Conservation (phyloP, 345 rosid genomes). For the Aquilaria malaccensis region DNA sequence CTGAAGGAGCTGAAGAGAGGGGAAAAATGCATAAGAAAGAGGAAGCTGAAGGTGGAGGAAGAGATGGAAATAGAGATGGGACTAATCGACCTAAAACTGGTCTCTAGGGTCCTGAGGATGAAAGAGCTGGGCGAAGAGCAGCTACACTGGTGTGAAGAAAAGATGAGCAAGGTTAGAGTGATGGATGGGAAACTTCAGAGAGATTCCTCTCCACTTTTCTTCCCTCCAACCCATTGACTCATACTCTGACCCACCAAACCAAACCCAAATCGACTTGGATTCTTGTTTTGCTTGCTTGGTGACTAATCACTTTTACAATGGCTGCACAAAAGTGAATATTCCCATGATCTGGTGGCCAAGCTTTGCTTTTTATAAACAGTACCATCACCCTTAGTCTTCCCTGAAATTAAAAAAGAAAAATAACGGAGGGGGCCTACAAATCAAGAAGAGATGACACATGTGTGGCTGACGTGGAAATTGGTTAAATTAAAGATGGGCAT, state of each 20-base stretch:
- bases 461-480: slow-evolving; percentile 34
- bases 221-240: slow-evolving; percentile 71
- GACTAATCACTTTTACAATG: slow-evolving; percentile 20
- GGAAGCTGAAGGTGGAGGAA: slow-evolving; percentile 56
- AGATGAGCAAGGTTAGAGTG: slow-evolving; percentile 87
- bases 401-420: too few relatives aligned
- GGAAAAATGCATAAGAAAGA: slow-evolving; percentile 65
- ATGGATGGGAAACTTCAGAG: slow-evolving; percentile 72
- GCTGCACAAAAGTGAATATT: slow-evolving; percentile 34
- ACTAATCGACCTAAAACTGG: slow-evolving; percentile 78
- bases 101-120: slow-evolving; percentile 87
- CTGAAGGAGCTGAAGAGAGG: slow-evolving; percentile 69
- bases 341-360: neutral
- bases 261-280: slow-evolving; percentile 13
- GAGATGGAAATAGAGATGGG: slow-evolving; percentile 93
- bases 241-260: neutral
- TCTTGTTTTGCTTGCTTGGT: slow-evolving; percentile 18
- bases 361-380: too few relatives aligned
- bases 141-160: slow-evolving; percentile 94
- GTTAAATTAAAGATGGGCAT: slow-evolving; percentile 18
- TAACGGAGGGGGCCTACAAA: slow-evolving; percentile 26
- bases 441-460: slow-evolving; percentile 28
- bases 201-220: slow-evolving; percentile 85
- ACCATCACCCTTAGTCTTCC: too few relatives aligned
- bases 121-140: slow-evolving; percentile 58